phyloP scores from a whole-genome alignment of 345 rosid species.

The Gossypium australe region DNA sequence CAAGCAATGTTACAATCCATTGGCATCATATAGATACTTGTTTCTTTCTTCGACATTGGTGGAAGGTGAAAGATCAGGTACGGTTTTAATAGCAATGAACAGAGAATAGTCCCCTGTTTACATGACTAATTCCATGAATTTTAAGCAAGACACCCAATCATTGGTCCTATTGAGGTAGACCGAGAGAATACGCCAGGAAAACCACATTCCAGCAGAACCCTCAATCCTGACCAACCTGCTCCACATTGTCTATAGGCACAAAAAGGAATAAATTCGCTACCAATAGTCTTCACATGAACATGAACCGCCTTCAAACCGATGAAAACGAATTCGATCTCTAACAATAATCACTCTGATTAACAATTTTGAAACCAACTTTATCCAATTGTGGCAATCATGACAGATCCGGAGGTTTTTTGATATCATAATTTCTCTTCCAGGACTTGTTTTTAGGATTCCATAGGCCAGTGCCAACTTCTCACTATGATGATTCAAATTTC shows the following conservation, averaged over 20 bases:
- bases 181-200: background rate
- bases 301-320: slow-evolving; percentile 63
- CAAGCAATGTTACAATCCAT: background rate
- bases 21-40: background rate
- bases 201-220: background rate
- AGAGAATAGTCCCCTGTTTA: background rate
- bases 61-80: background rate
- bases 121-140: background rate
- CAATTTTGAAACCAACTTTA: slow-evolving; percentile 55
- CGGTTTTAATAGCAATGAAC: background rate
- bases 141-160: background rate
- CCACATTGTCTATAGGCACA: background rate
- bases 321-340: slow-evolving; percentile 80
- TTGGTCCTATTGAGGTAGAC: background rate
- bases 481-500: slow-evolving; percentile 61
- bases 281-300: slow-evolving; percentile 78
- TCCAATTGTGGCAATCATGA: slow-evolving; percentile 74
- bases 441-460: slow-evolving; percentile 63
- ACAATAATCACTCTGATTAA: slow-evolving; percentile 55
- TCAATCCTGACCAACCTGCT: background rate
- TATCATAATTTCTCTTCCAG: slow-evolving; percentile 58
- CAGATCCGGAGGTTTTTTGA: slow-evolving; percentile 79
- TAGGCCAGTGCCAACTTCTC: slow-evolving; percentile 83
- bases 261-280: slow-evolving; percentile 24
- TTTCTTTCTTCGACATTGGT: background rate